Percentiles rank a stretch among this genome's conserved stretches.
phyloP scores from a whole-genome alignment of 2,329 filamentous ascomycete genomes.

The Clonostachys solani region DNA sequence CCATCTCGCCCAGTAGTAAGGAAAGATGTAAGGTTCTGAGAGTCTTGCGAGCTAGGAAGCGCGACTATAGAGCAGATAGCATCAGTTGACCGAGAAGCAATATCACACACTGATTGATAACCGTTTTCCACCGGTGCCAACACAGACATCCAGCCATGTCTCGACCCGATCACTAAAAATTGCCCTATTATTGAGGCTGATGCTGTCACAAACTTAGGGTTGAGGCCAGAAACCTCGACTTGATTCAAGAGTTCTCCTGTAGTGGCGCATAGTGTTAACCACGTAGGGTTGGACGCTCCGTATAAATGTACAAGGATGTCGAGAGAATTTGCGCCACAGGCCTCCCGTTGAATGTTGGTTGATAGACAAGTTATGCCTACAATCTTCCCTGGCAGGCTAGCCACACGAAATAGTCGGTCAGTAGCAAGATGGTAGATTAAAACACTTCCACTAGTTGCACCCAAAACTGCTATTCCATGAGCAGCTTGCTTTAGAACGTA shows the following conservation, averaged over 20 bases:
- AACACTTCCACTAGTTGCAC: conserved; percentile 41
- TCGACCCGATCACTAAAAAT: conserved; percentile 49
- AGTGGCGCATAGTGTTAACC: conserved; percentile 31
- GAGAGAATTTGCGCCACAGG: background rate
- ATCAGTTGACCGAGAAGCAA: conserved; percentile 44
- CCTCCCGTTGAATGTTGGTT: too few relatives aligned
- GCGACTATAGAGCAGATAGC: conserved; percentile 64
- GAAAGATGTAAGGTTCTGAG: conserved; percentile 32
- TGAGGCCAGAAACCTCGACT: conserved; percentile 28
- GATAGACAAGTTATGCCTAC: conserved; percentile 41
- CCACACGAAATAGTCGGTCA: conserved; percentile 21
- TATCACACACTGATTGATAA: conserved; percentile 20
- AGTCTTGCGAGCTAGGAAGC: conserved; percentile 23
- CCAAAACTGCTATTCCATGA: conserved; percentile 36
- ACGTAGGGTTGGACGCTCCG: conserved; percentile 23
- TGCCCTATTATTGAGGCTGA: conserved; percentile 34
- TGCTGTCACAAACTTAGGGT: conserved; percentile 44
- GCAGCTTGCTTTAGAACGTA: conserved; percentile 38
- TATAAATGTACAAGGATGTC: conserved; percentile 1
- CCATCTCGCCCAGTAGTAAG: conserved; percentile 76
- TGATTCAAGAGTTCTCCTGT: conserved; percentile 18
- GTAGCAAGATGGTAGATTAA: conserved; percentile 32
- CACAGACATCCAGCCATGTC: conserved; percentile 42
- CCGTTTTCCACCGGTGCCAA: conserved; percentile 14
- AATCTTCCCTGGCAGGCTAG: conserved; percentile 40